Conservation (phyloP, 176 grass and related monocot species). For the maize (Zea mays) region DNA sequence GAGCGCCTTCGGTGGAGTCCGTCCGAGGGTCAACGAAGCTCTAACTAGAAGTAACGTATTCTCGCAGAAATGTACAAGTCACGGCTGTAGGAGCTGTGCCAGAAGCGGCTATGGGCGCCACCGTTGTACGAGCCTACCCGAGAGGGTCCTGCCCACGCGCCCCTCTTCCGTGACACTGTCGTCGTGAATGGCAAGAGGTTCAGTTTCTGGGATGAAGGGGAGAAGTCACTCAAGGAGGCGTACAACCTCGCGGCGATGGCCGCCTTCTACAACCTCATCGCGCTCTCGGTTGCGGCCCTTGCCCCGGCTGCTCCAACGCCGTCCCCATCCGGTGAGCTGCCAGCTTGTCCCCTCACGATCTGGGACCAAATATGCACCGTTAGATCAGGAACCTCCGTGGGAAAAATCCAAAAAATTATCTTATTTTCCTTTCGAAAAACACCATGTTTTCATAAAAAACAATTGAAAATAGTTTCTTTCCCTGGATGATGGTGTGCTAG, state of each 20-base stretch:
- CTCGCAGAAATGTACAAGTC: constrained; percentile 60
- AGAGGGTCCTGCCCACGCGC: constrained; percentile 39
- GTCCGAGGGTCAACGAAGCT: too few species aligned
- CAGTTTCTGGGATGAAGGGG: constrained; percentile 38
- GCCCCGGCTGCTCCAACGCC: background rate
- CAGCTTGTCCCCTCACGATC: background rate
- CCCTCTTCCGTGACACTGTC: constrained; percentile 55
- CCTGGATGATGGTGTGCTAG: background rate
- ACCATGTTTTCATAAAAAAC: background rate
- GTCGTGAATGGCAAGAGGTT: constrained; percentile 54
- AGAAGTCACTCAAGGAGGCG: background rate
- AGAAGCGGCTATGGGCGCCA: constrained; percentile 30
- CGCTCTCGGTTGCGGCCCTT: background rate
- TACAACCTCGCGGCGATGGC: constrained; percentile 58
- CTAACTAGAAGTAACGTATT: too few species aligned
- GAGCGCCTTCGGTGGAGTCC: too few species aligned
- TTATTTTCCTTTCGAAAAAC: background rate
- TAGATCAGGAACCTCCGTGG: background rate
- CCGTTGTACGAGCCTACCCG: constrained; percentile 49
- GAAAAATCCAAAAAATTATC: background rate
- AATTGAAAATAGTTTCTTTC: background rate
- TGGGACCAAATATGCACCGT: background rate
- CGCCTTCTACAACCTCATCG: constrained; percentile 52
- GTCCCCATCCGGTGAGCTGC: constrained; percentile 39
- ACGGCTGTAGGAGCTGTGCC: constrained; percentile 68